These are phyloP conservation scores for Phytophthora rubi DNA, from an alignment of 352 stramenopile genomes.

Conservation along the genomic window DNA sequence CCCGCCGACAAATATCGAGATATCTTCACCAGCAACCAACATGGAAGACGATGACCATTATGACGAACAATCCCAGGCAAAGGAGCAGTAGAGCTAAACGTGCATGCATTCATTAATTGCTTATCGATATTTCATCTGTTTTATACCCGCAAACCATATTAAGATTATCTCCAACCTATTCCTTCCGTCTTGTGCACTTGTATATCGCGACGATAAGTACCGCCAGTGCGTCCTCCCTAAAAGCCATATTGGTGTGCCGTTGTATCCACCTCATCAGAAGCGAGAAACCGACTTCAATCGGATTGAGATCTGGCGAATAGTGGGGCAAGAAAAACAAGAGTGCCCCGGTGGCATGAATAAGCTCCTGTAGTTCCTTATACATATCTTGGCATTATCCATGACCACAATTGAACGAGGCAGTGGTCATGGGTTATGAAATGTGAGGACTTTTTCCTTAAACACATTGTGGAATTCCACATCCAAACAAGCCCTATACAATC, in stretches of 20 bases:
- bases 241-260: constrained; percentile 7
- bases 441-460: constrained; percentile 61
- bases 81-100: constrained; percentile 1
- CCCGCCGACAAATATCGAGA: background rate
- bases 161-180: constrained; percentile 3
- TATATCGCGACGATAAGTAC: constrained; percentile 3
- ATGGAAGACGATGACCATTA: constrained; percentile 14
- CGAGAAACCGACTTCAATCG: constrained; percentile 8
- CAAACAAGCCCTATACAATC: constrained; percentile 17
- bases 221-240: background rate
- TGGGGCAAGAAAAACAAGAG: constrained; percentile 49
- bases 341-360: constrained; percentile 93
- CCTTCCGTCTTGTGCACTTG: constrained; percentile 5
- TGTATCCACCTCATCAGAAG: constrained; percentile 12
- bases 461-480: constrained; percentile 75
- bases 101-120: constrained; percentile 1
- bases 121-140: constrained; percentile 4
- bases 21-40: background rate
- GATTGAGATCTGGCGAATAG: constrained; percentile 11
- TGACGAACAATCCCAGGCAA: background rate
- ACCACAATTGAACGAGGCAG: constrained; percentile 81
- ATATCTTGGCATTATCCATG: constrained; percentile 73
- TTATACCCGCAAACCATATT: constrained; percentile 18
- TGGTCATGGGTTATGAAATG: constrained; percentile 92
- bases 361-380: constrained; percentile 92